Conservation (phyloP, 2,329 filamentous ascomycete genomes). For the Trichophyton verrucosum region DNA sequence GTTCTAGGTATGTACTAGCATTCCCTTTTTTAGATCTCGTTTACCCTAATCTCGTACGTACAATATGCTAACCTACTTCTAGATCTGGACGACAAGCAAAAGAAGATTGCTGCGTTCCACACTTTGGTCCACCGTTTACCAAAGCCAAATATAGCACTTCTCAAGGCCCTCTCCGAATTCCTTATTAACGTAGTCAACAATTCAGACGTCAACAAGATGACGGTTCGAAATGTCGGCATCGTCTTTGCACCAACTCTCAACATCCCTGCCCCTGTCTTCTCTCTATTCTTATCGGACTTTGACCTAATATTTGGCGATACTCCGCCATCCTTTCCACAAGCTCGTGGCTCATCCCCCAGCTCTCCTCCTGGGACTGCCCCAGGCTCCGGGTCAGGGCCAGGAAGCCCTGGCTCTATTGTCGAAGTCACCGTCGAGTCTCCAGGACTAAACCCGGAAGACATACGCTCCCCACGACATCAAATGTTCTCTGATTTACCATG, state of each 20-base stretch:
- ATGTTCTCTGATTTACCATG: constrained; percentile 52
- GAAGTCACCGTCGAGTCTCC: constrained; percentile 32
- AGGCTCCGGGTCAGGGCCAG: not conserved
- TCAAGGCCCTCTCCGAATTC: constrained; percentile 77
- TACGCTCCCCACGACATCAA: constrained; percentile 52
- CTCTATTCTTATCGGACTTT: constrained; percentile 84
- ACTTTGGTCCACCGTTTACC: constrained; percentile 71
- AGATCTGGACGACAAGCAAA: constrained; percentile 60
- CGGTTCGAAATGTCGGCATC: constrained; percentile 89
- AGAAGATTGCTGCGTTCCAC: constrained; percentile 66
- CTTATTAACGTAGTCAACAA: constrained; percentile 88
- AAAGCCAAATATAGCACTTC: constrained; percentile 62
- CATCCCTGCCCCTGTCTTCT: constrained; percentile 88
- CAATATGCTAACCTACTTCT: not conserved
- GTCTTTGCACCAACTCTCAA: constrained; percentile 96
- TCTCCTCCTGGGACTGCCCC: not conserved
- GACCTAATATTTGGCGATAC: constrained; percentile 55
- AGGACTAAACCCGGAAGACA: constrained; percentile 41
- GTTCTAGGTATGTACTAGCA: constrained; percentile 47
- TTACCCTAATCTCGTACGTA: not conserved
- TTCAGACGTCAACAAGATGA: constrained; percentile 91
- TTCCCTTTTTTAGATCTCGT: not conserved
- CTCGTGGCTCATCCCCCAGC: not conserved
- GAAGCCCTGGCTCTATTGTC: constrained; percentile 20
- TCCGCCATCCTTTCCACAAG: not conserved